Conservation (phyloP, 2,329 filamentous ascomycete species). For the Paecilomyces sp. region DNA sequence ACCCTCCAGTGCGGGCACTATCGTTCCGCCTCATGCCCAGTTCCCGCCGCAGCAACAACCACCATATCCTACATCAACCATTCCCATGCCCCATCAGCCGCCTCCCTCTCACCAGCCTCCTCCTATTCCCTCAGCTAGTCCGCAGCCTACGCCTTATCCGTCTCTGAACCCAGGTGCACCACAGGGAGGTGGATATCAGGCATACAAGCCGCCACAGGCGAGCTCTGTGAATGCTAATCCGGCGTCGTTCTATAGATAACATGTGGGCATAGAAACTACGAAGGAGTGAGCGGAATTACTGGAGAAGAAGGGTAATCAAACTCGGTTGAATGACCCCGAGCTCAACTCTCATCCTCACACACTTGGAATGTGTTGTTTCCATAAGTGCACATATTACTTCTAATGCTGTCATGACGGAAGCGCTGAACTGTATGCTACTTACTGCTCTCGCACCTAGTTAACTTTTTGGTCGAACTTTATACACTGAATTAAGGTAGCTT, state of each 20-base stretch:
- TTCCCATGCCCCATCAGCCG: conserved; percentile 17
- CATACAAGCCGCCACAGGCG: conserved; percentile 28
- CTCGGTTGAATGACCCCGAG: not conserved
- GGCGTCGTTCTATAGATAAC: conserved; percentile 31
- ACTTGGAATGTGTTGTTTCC: conserved; percentile 2
- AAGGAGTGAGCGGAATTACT: not conserved
- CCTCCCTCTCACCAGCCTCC: conserved; percentile 28
- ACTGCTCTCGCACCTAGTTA: not conserved
- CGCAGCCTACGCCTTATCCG: conserved; percentile 26
- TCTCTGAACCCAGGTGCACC: conserved; percentile 20
- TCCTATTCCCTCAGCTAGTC: conserved; percentile 22
- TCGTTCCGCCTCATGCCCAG: conserved; percentile 9
- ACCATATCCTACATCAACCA: conserved; percentile 24
- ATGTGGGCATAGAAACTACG: not conserved
- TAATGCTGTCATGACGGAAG: conserved; percentile 5
- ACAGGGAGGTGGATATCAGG: conserved; percentile 24
- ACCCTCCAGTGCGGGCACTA: conserved; percentile 6
- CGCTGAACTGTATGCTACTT: conserved; percentile 10
- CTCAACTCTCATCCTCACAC: not conserved
- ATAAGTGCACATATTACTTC: not conserved
- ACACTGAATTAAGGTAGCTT: not conserved
- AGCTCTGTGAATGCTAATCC: conserved; percentile 27
- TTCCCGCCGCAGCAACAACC: conserved; percentile 19
- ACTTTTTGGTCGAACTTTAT: not conserved
- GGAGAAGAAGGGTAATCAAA: not conserved